Evolutionary conservation across 139 green algal genomes (phyloP).

Genomic region (Nannochloris sp.): DNA sequence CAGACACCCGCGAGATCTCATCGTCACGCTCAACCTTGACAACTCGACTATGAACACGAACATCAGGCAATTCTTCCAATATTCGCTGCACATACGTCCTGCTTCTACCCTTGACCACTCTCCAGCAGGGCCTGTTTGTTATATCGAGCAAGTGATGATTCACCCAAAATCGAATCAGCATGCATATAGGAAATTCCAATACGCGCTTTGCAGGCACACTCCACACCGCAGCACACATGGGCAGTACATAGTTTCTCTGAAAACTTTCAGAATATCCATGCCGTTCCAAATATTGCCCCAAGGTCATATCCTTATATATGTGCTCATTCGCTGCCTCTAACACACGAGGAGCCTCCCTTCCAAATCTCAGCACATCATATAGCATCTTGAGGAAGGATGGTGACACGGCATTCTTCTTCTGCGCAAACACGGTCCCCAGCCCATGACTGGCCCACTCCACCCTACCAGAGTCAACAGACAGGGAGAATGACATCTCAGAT

Average conservation of each 20-base stretch:
- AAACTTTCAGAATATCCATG: conserved; percentile 63
- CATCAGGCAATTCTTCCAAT: conserved; percentile 58
- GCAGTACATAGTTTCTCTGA: conserved; percentile 71
- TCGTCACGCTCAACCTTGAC: no score
- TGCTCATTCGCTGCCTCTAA: conserved; percentile 3
- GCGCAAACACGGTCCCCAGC: conserved; percentile 76
- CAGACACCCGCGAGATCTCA: background rate
- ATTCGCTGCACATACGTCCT: conserved; percentile 68
- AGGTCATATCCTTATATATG: conserved; percentile 16
- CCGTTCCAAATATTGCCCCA: conserved; percentile 69
- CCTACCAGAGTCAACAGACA: conserved; percentile 60
- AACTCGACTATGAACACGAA: conserved; percentile 46
- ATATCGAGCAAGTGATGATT: conserved; percentile 96
- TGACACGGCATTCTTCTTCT: conserved; percentile 61
- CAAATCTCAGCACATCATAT: conserved; percentile 82
- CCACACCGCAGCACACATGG: conserved; percentile 97
- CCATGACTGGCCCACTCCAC: conserved; percentile 83
- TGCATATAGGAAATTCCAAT: conserved; percentile 69
- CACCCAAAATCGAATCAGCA: conserved; percentile 86
- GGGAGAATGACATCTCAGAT: conserved; percentile 89
- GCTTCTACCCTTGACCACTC: conserved; percentile 74
- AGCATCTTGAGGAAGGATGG: conserved; percentile 79
- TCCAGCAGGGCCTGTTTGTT: conserved; percentile 74
- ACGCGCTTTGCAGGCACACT: conserved; percentile 71
- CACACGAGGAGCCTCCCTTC: conserved; percentile 64